Percentiles rank a stretch among this genome's conserved stretches.
phyloP scores from a whole-genome alignment of 768 basidiomycete genomes.

The Tulasnella calospora region DNA sequence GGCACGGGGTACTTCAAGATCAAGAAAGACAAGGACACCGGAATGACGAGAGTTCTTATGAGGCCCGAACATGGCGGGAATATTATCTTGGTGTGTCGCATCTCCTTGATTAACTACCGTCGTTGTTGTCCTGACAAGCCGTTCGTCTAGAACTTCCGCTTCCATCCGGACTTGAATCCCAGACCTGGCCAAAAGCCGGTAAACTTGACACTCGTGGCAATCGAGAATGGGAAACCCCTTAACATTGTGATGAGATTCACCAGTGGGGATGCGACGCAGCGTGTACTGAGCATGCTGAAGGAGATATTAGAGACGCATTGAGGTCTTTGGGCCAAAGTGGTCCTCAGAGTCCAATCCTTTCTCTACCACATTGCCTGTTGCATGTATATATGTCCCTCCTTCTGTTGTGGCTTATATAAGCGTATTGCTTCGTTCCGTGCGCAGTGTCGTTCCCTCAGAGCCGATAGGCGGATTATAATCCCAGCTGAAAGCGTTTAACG shows the following conservation, averaged over 20 bases:
- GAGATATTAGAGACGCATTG: background rate
- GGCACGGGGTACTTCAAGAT: constrained; percentile 25
- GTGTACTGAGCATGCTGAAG: background rate
- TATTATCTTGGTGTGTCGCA: constrained; percentile 21
- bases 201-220: constrained; percentile 6
- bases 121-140: too few species aligned
- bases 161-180: constrained; percentile 12
- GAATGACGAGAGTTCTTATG: constrained; percentile 23
- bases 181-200: constrained; percentile 5
- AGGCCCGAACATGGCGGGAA: constrained; percentile 11
- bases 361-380: background rate
- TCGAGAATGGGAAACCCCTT: constrained; percentile 16
- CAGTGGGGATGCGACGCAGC: background rate
- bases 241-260: constrained; percentile 3
- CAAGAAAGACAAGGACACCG: constrained; percentile 26
- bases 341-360: background rate
- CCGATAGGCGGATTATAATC: background rate
- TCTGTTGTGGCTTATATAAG: background rate
- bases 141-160: constrained; percentile 18
- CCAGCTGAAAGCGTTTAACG: background rate
- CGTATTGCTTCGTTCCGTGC: background rate
- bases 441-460: background rate
- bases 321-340: background rate
- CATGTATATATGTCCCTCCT: background rate
- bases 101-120: background rate